Base-by-base conservation (phyloP, 495 filamentous ascomycete genomes). In the Parmelia sp. region DNA sequence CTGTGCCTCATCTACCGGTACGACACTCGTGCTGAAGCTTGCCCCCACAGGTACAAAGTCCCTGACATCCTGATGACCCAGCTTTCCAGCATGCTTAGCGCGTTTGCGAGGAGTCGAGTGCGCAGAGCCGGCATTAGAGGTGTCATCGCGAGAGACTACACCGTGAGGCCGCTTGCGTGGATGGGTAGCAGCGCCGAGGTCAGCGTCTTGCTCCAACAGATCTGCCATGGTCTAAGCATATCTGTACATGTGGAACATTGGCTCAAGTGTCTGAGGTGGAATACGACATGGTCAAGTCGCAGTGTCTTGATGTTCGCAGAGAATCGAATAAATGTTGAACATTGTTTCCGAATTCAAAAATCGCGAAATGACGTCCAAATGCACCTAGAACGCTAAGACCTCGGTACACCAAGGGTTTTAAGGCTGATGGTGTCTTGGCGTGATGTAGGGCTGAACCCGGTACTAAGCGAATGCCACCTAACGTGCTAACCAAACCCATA, bases 31-130 rank as follows among this genome's bases (percentile, higher is more conserved):
- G 58, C 63, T 65, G 53, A 65, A 65, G 29, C 33, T 65, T 37
- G 55, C 57, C 40, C 61, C 65, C 15, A 21, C 27, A 17, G 65
- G 57, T 23, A 67, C 61, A 19, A 60, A 66, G 35, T 66, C 47
- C 14, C 49, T 51, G 40, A 62, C 55, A 42, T 62, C 51, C 27
- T 60, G 65, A 55, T 49, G 33, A 1, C 39, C 57, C 21, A 55
- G 17, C 23, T 62, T 61, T n/a, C 47, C 57, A 17, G 25, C 9
- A 21, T 31, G 33, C 27, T 49, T 62, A 29, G 33, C 45, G 19
- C 63, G 62, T 63, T 65, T 68, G 42, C 66, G 42, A 21, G 66
- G 66, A 53, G 63, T 65, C 25, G 62, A 58, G 3, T 53, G 21
- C 33, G 39, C 53, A 25, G 63, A 65, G 27, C 49, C 55, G 31